Evolutionary conservation across 768 basidiomycete species (phyloP), one percentile per base, ranked within the genome.

Genomic region (Pleurotus ostreatus): DNA sequence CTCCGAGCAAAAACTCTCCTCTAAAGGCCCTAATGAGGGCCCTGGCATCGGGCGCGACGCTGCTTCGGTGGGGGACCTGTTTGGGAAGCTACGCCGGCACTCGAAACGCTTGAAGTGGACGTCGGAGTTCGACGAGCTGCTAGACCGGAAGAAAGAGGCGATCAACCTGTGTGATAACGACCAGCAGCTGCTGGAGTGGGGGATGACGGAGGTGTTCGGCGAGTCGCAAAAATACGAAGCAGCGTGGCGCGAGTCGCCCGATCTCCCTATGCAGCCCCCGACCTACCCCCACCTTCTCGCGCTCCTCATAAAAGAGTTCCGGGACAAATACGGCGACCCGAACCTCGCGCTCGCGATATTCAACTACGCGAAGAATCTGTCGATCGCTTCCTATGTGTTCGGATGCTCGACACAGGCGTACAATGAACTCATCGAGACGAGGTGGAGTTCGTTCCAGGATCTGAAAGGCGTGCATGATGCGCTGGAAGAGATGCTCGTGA

Each of bases 351-450:
- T 98, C 15, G 78, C 86, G 16, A 78, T 96, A 22, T 98, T 97
- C 73, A 76, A 86, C 49, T 80, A 94, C 67, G 89, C 92, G 0
- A 82, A 85, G 40, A 79, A 79, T 40, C 79, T 85, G 3, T 92
- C 89, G 1, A 81, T 88, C 48, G 77, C 85, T 3, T 92, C 89
- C 4, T 98, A 92, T 68, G 87, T 95, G 26, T 86, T 87, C 63
- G 95, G 94, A 2, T 98, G 95, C 70, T 88, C 91, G 8, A 89
- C 94, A 0, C 78, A 78, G 8, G 89, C 87, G 0, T 97, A 96
- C 70, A 93, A 94, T 68, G 92, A 96, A 66, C 78, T 94, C 16
- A 81, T 98, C 23, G 76, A 82, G 63, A 92, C 89, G n/a, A 83
- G 83, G 16, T 98, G 95, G 95, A 70, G 74, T 6, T 83, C 78